Base-by-base conservation (phyloP, 805 yeast species). In the Candida silvicultrix region DNA sequence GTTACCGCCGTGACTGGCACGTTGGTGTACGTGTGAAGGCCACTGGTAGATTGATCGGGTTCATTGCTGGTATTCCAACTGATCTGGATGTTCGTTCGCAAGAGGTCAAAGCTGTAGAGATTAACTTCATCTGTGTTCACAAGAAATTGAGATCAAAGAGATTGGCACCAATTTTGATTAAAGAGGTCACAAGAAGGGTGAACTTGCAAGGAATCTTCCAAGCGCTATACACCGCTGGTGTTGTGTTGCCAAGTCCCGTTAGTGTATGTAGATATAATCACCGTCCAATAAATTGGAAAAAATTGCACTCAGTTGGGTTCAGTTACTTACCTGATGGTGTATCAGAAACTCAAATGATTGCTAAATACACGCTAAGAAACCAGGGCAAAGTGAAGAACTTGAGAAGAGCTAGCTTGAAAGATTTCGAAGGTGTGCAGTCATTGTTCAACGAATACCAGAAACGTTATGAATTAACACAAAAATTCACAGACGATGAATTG, bases 191-290 rank as follows among this genome's bases (percentile, higher is more conserved):
- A 4, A 77, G 99, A 62, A 76, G 98, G 55, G 94, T 94, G 52
- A 92, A 94, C 66, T 75, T 78, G 51, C 73, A 75, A 39, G 79
- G 86, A 48, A 85, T 90, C 49, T 94, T 97, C 96, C 97, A 90
- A 65, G 99, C 98, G 0, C 74, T 94, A 49, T 89, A 88, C 66
- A 92, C 99, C 10, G 96, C 92, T 0, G 99, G 98, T 11, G 80
- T 83, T 3, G 83, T 89, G 2, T 72, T 94, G 47, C 99, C 99
- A 20, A 81, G 90, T n/a, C 99, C 99, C 0, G 78, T 92, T 5
- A 71, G 95, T 12, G 81, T 88, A 2, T 83, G 95, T 62, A 77
- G 97, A 49, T 94, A 94, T 64, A 85, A 86, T 38, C 99, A 94
- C 67, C 85, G 99, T 56, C 95, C 97, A 2, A 69, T 94, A 53